Conservation (phyloP, 2,329 filamentous ascomycete species). For the Diatrype stigma region DNA sequence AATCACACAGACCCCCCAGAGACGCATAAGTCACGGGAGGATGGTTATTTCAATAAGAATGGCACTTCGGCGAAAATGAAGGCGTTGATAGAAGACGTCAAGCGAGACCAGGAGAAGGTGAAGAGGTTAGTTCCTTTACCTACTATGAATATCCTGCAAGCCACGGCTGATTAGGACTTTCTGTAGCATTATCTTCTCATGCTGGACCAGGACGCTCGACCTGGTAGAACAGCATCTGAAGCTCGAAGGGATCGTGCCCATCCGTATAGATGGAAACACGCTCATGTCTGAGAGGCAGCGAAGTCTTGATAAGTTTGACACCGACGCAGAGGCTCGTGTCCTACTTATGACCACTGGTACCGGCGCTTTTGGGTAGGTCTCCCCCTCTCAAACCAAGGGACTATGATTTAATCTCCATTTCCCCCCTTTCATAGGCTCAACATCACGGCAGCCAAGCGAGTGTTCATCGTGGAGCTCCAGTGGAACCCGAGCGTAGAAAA, state of each 20-base stretch:
- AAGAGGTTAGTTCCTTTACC: slow-evolving; percentile 19
- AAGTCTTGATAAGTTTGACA: slow-evolving; percentile 35
- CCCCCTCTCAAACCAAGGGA: too few species aligned
- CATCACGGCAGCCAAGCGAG: slow-evolving; percentile 42
- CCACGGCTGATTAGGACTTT: background rate
- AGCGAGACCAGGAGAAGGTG: slow-evolving; percentile 17
- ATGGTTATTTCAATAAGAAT: slow-evolving; percentile 20
- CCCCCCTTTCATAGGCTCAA: slow-evolving; percentile 33
- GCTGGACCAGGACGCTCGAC: slow-evolving; percentile 40
- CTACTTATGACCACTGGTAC: slow-evolving; percentile 52
- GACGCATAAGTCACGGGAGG: slow-evolving; percentile 4
- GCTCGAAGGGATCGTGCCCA: slow-evolving; percentile 20
- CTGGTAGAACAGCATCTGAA: slow-evolving; percentile 30
- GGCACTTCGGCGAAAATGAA: slow-evolving; percentile 32
- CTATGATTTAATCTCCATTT: background rate
- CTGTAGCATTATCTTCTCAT: slow-evolving; percentile 41
- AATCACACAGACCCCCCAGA: background rate
- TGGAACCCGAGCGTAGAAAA: slow-evolving; percentile 51
- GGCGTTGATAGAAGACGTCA: slow-evolving; percentile 20
- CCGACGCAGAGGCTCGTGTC: slow-evolving; percentile 23
- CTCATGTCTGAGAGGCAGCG: slow-evolving; percentile 31
- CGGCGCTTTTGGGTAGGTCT: slow-evolving; percentile 43
- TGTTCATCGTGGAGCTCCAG: slow-evolving; percentile 49
- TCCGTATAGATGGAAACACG: slow-evolving; percentile 42
- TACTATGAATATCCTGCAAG: slow-evolving; percentile 14